A percentile compares a stretch with the other conserved stretches of the same genome.
These are phyloP conservation scores for Microstroma glucosiphilum DNA, from an alignment of 1,284 basidiomycete genomes.

Conservation along the genomic window DNA sequence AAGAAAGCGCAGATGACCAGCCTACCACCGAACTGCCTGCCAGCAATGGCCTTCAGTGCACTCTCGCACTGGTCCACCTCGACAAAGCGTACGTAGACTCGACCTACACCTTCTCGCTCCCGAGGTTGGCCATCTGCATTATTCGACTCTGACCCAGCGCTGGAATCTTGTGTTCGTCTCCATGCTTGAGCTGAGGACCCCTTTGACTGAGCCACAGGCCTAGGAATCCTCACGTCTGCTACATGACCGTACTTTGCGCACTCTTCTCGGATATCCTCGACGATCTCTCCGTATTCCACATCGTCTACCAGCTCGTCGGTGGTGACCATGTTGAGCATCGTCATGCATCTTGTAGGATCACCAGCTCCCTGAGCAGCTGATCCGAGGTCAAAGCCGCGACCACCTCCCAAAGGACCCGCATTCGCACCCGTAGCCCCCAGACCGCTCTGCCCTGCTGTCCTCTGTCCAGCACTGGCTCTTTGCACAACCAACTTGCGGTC, in stretches of 20 bases:
- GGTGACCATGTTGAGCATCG: constrained; percentile 98
- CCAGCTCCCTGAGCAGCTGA: constrained; percentile 57
- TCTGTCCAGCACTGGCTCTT: constrained; percentile 80
- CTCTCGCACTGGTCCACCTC: constrained; percentile 61
- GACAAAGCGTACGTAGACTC: constrained; percentile 82
- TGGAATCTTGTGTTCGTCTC: constrained; percentile 49
- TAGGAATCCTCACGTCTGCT: constrained; percentile 42
- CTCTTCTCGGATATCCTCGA: constrained; percentile 91
- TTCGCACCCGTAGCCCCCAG: constrained; percentile 14
- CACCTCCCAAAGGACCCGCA: constrained; percentile 57
- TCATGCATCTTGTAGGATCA: constrained; percentile 66
- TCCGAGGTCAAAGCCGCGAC: constrained; percentile 64
- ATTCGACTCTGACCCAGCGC: constrained; percentile 51
- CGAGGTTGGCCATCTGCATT: constrained; percentile 57
- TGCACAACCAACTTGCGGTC: constrained; percentile 95
- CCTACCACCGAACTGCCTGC: constrained; percentile 82
- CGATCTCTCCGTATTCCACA: constrained; percentile 84
- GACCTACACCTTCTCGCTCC: constrained; percentile 82
- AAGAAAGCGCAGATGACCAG: constrained; percentile 62
- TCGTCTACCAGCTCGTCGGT: constrained; percentile 86
- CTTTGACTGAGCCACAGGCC: constrained; percentile 36
- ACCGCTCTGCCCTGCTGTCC: constrained; percentile 25
- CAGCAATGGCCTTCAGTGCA: constrained; percentile 77
- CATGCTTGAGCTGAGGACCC: constrained; percentile 41
- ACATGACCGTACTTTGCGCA: constrained; percentile 45